Conservation (phyloP, 306 rosid species). For the Cicer yamashitae region DNA sequence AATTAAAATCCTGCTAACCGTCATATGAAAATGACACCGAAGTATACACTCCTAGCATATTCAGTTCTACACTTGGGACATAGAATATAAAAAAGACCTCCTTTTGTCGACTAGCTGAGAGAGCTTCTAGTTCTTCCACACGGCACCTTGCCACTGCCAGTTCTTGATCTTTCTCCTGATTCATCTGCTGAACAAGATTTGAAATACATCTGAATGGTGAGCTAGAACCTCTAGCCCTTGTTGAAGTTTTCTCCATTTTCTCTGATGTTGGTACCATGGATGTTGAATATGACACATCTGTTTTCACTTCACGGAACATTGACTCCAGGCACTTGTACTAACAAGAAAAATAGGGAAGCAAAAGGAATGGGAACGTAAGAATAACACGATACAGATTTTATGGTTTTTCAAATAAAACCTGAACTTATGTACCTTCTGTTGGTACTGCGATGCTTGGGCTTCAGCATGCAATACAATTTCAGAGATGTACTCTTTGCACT, state of each 20-base stretch:
- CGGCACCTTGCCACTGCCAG: slow-evolving; percentile 66
- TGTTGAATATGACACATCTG: slow-evolving; percentile 58
- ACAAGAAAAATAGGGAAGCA: slow-evolving; percentile 46
- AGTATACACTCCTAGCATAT: slow-evolving; percentile 25
- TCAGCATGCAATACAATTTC: slow-evolving; percentile 93
- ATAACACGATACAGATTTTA: slow-evolving; percentile 31
- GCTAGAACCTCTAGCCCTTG: slow-evolving; percentile 82
- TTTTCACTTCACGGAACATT: slow-evolving; percentile 81
- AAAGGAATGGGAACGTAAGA: slow-evolving; percentile 38
- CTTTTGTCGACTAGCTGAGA: slow-evolving; percentile 73
- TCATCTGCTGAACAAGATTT: slow-evolving; percentile 89
- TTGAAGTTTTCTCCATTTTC: slow-evolving; percentile 66
- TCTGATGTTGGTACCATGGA: slow-evolving; percentile 50
- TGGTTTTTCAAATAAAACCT: slow-evolving; percentile 10
- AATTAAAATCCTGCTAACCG: slow-evolving; percentile 11
- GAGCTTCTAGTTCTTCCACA: slow-evolving; percentile 79
- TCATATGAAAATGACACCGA: slow-evolving; percentile 29
- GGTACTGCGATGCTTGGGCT: slow-evolving; percentile 91
- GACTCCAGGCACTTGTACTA: slow-evolving; percentile 89
- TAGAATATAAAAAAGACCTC: slow-evolving; percentile 59
- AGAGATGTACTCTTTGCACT: slow-evolving; percentile 75
- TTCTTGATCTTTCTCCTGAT: slow-evolving; percentile 89
- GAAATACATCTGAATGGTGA: slow-evolving; percentile 97
- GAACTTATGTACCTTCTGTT: slow-evolving; percentile 74
- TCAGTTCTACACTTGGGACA: slow-evolving; percentile 6